Base-by-base conservation (phyloP, 2,329 filamentous ascomycete genomes). In the Epichloe sibirici region DNA sequence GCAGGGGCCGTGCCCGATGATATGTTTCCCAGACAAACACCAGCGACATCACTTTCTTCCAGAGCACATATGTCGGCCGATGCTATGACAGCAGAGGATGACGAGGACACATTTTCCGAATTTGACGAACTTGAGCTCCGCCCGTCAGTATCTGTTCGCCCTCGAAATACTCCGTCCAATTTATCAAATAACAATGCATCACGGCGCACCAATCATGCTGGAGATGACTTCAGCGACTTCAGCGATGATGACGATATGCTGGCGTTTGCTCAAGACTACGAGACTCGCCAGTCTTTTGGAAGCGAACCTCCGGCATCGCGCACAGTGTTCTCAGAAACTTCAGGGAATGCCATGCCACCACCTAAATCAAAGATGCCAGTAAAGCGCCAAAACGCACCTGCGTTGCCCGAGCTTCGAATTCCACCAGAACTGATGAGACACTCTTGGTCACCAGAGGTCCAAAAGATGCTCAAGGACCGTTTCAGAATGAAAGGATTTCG, bases 401-500 rank as follows among this genome's bases (percentile, higher is more conserved):
- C 52, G 3, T 43, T 60, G 5, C 59, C 64, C 5, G 59, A 62
- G 17, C 52, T 63, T n/a, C 68, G 65, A 48, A 69, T 79, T 25
- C 72, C 76, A 1, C 65, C 73, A 1, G 72, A 77, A 50, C 65
- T 79, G 59, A 85, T 87, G 77, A 75, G 77, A 48, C 76, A 84
- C 61, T 74, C 82, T 4, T 98, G 94, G 93, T 96, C 90, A 15
- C 75, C 79, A 44, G 90, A 97, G 60, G 86, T 98, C 25, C 85
- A 84, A 58, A 77, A 74, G 51, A 86, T 83, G n/a, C 71, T 98
- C 57, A 88, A 86, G 62, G 83, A 91, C 60, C 78, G 83, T 3
- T 98, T 98, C 63, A 80, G 85, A 57, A 83, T 98, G 66, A 81
- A 80, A 51, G 88, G 88, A 0, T 98, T 98, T 63, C 83, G 94